Conservation (phyloP, 1,284 basidiomycete genomes). For the Tylopilus sp. region DNA sequence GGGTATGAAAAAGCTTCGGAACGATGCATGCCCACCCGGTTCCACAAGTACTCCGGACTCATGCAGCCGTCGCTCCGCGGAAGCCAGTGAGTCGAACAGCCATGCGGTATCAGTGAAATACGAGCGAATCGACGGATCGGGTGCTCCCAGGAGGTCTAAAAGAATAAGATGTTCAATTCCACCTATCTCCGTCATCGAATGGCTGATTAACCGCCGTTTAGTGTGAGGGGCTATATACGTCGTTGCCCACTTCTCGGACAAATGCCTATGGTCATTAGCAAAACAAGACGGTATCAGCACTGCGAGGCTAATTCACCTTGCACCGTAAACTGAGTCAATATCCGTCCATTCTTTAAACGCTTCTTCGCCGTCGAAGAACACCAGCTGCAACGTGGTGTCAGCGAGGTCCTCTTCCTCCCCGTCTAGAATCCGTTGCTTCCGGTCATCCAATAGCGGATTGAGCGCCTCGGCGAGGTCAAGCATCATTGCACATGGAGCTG, state of each 20-base stretch:
- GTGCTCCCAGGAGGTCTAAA: constrained; percentile 83
- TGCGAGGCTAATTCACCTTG: constrained; percentile 50
- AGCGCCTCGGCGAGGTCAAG: constrained; percentile 85
- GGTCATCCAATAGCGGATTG: constrained; percentile 62
- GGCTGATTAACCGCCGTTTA: constrained; percentile 57
- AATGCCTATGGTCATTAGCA: constrained; percentile 52
- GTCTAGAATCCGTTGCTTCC: constrained; percentile 54
- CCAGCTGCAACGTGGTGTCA: constrained; percentile 86
- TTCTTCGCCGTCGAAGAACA: constrained; percentile 99
- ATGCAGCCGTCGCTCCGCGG: constrained; percentile 64
- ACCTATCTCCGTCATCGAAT: constrained; percentile 59
- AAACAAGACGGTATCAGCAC: not conserved
- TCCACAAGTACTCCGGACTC: constrained; percentile 52
- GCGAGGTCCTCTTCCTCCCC: constrained; percentile 70
- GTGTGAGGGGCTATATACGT: constrained; percentile 60
- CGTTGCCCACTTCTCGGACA: constrained; percentile 78
- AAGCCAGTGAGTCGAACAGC: constrained; percentile 76
- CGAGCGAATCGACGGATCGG: constrained; percentile 67
- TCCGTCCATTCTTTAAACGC: constrained; percentile 90
- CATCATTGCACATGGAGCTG: constrained; percentile 92
- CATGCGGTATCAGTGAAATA: constrained; percentile 89
- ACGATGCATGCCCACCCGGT: constrained; percentile 39
- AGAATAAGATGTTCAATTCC: constrained; percentile 88
- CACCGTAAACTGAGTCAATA: constrained; percentile 91
- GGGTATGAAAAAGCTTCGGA: constrained; percentile 61